These are phyloP conservation scores for Rachicladosporium sp. DNA, from an alignment of 2,329 filamentous ascomycete species.

Conservation along the genomic window DNA sequence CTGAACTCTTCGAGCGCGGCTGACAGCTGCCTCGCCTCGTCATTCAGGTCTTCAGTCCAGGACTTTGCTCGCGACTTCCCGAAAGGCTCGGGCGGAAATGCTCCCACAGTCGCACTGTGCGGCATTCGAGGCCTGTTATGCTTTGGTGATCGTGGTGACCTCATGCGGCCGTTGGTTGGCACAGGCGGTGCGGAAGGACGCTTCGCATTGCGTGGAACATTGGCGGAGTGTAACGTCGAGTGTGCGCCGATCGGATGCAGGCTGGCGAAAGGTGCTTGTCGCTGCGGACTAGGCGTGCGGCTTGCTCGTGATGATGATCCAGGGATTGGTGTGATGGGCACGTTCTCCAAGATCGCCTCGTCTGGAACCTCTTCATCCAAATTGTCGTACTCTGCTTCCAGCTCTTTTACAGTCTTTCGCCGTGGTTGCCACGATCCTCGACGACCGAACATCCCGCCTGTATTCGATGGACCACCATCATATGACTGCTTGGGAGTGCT, in stretches of 20 bases:
- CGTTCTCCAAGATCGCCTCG: slow-evolving; percentile 66
- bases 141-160: slow-evolving; percentile 19
- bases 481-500: slow-evolving; percentile 13
- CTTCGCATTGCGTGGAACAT: slow-evolving; percentile 23
- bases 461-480: slow-evolving; percentile 1
- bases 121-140: slow-evolving; percentile 16
- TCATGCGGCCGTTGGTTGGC: slow-evolving; percentile 4
- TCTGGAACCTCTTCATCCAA: slow-evolving; percentile 66
- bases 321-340: slow-evolving; percentile 57
- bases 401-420: slow-evolving; percentile 55
- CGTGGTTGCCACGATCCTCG: slow-evolving; percentile 54
- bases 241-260: slow-evolving; percentile 11
- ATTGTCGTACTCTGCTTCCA: slow-evolving; percentile 70
- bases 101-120: slow-evolving; percentile 19
- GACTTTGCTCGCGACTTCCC: slow-evolving; percentile 44
- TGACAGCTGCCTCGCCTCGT: slow-evolving; percentile 62
- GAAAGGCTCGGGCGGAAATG: slow-evolving; percentile 16
- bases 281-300: slow-evolving; percentile 26
- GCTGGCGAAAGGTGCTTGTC: slow-evolving; percentile 17
- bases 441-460: slow-evolving; percentile 4
- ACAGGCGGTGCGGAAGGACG: slow-evolving; percentile 15
- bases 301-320: slow-evolving; percentile 22
- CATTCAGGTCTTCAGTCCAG: slow-evolving; percentile 61
- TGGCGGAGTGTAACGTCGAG: slow-evolving; percentile 14
- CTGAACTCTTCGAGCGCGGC: slow-evolving; percentile 72